Conservation (phyloP, 164 flowering plant species). For the Magnolia officinalis region DNA sequence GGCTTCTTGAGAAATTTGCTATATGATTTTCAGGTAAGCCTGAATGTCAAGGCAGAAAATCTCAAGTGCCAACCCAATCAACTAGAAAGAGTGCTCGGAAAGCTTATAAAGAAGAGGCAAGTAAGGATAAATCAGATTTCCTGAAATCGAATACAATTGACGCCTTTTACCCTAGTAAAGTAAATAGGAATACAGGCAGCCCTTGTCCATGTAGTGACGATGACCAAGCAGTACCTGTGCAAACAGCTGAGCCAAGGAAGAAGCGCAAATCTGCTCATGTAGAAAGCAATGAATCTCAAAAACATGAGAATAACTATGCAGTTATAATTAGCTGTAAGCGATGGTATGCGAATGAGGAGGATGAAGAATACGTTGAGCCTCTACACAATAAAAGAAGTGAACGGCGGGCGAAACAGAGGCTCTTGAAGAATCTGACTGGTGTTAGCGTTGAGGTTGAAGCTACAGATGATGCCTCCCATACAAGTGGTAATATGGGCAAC, state of each 20-base stretch:
- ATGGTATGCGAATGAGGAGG: slow-evolving; percentile 17
- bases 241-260: slow-evolving; percentile 3
- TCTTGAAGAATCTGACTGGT: slow-evolving; percentile 2
- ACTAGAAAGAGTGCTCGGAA: neutral
- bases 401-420: slow-evolving; percentile 9
- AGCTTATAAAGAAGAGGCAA: neutral
- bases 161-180: neutral
- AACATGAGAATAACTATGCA: neutral
- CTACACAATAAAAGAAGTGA: slow-evolving; percentile 14
- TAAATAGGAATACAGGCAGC: neutral
- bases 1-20: neutral
- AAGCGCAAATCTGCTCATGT: slow-evolving; percentile 8
- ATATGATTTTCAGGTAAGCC: slow-evolving; percentile 7
- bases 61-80: neutral
- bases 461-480: neutral
- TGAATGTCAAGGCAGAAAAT: neutral
- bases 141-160: slow-evolving; percentile 1
- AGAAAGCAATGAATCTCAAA: neutral
- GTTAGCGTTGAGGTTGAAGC: neutral
- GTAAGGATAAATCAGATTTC: slow-evolving; percentile 1
- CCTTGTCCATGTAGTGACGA: neutral
- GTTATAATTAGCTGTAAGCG: slow-evolving; percentile 11
- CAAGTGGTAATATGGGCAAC: neutral
- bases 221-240: neutral
- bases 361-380: slow-evolving; percentile 12